Conservation (phyloP, 352 stramenopile species). For the Aphanomyces euteiches region DNA sequence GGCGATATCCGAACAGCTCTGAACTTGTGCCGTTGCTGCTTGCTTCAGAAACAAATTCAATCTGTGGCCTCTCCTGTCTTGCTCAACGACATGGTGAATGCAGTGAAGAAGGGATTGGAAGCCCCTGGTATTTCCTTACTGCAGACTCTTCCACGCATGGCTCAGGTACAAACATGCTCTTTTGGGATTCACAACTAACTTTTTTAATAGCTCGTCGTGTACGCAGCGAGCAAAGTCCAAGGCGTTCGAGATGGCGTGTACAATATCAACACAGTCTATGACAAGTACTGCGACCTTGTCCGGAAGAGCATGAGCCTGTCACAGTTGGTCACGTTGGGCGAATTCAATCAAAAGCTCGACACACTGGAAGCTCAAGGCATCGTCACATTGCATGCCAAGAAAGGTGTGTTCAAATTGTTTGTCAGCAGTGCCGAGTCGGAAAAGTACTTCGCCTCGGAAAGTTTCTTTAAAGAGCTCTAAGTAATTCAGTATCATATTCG, state of each 20-base stretch:
- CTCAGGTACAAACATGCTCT: slow-evolving; percentile 58
- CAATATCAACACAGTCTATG: slow-evolving; percentile 57
- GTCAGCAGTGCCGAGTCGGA: slow-evolving; percentile 62
- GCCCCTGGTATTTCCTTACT: slow-evolving; percentile 56
- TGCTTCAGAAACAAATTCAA: slow-evolving; percentile 50
- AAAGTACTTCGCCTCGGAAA: slow-evolving; percentile 65
- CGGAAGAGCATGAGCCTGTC: slow-evolving; percentile 64
- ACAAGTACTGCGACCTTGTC: slow-evolving; percentile 64
- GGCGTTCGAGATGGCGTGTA: slow-evolving; percentile 39
- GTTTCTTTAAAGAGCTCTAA: slow-evolving; percentile 65
- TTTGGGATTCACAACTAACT: neutral
- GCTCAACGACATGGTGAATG: slow-evolving; percentile 66
- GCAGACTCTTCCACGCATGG: slow-evolving; percentile 61
- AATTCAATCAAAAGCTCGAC: slow-evolving; percentile 67
- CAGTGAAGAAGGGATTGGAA: slow-evolving; percentile 69
- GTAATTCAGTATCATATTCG: slow-evolving; percentile 6
- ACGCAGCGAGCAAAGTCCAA: slow-evolving; percentile 35
- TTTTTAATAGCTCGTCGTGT: slow-evolving; percentile 43
- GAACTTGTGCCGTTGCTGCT: slow-evolving; percentile 64
- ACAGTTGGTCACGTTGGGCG: slow-evolving; percentile 40
- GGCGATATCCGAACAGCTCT: slow-evolving; percentile 73
- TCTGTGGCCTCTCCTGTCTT: slow-evolving; percentile 42
- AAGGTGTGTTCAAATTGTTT: slow-evolving; percentile 70
- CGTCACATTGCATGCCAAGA: slow-evolving; percentile 56
- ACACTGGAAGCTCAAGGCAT: slow-evolving; percentile 66